Evolutionary conservation across 1,139 yeast species (phyloP).

Genomic region (Taiozyma sp.): DNA sequence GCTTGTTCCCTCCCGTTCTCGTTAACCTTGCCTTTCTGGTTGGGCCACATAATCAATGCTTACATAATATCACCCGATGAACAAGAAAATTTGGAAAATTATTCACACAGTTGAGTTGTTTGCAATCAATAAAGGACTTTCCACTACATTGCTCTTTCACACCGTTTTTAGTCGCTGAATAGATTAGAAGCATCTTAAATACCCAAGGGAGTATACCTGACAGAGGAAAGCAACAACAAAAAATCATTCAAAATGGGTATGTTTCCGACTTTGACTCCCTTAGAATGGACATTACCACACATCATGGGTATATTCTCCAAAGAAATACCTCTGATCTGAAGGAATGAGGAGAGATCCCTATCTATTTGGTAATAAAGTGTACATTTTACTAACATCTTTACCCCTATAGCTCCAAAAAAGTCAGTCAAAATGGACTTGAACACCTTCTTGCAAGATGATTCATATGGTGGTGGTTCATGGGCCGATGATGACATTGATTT

Average conservation of each 20-base stretch:
- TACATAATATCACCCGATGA: not conserved
- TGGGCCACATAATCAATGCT: not conserved
- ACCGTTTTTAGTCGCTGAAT: not conserved
- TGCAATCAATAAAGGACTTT: not conserved
- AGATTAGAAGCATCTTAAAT: not conserved
- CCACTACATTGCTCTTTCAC: not conserved
- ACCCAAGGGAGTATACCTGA: not conserved
- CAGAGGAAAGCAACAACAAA: not conserved
- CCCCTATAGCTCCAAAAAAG: conserved; percentile 43
- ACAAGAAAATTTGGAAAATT: not conserved
- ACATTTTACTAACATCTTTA: conserved; percentile 3
- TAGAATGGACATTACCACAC: conserved; percentile 1
- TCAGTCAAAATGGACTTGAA: conserved; percentile 52
- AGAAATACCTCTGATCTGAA: not conserved
- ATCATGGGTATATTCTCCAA: not conserved
- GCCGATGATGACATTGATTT: conserved; percentile 74
- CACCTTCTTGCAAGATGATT: conserved; percentile 47
- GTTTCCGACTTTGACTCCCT: not conserved
- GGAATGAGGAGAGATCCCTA: not conserved
- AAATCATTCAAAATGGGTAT: conserved; percentile 3
- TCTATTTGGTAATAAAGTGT: not conserved
- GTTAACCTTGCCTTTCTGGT: not conserved
- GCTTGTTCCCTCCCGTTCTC: not conserved
- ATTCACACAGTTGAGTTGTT: not conserved
- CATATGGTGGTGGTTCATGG: conserved; percentile 64